Evolutionary conservation across 495 filamentous ascomycete species (phyloP), one percentile per base, ranked within the genome.

Genomic region (Penicillium roqueforti): DNA sequence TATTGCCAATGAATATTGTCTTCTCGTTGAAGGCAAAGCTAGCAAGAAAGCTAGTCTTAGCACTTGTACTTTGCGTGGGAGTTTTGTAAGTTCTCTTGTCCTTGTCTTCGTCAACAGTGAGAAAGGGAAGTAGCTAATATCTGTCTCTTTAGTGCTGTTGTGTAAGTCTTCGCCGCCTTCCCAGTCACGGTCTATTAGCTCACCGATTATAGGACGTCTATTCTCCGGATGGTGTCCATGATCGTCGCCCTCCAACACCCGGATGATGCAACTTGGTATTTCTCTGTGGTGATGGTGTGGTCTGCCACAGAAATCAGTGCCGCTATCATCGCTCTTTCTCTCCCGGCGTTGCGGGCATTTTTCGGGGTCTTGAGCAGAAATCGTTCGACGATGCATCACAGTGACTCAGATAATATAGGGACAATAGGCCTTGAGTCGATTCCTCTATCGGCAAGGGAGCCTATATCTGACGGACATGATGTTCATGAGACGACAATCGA

Each of bases 231-330:
- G 48, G 31, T 62, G 7, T 48, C 54, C 10, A 58, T 66, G 54
- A 51, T 60, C 23, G 37, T 43, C 18, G 39, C 55, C 3, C 16
- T 63, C n/a, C 14, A 55, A 13, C 32, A 59, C 18, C 39, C 55
- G 14, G 16, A 36, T 6, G 60, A 66, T 13, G 28, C 45, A n/a
- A 66, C 55, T 5, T 60, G 60, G 60, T 63, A 60, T 25, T 58
- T 66, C 46, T 62, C 60, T 9, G 47, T 50, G 4, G 60, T 66
- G 9, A 51, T 66, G 40, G 53, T 44, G 10, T 60, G 60, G 60
- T 47, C 56, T 9, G 32, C 44, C 28, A 43, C 57, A 4, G 60
- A 66, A 25, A 51, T 59, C 26, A 48, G 46, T 26, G 43, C 60
- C 19, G 56, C 50, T 1, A 63, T 63, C 11, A 47, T 63, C 34